These are phyloP conservation scores for Punica granatum DNA, from an alignment of 345 rosid genomes.

Conservation along the genomic window DNA sequence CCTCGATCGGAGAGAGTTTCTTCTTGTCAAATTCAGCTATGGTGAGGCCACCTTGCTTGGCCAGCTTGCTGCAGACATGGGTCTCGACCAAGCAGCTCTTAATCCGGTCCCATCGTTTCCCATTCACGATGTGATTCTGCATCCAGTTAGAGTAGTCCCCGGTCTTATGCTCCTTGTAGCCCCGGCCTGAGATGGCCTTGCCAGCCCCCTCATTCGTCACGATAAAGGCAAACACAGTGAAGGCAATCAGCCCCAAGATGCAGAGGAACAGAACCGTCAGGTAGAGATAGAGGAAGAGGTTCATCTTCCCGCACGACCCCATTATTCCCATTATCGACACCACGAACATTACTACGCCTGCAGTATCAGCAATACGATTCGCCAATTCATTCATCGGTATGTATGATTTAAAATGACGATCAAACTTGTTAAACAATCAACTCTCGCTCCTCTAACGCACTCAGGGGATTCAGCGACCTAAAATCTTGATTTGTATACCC, in stretches of 20 bases:
- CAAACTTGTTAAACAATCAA: not conserved
- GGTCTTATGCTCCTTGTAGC: constrained; percentile 11
- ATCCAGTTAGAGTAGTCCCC: constrained; percentile 35
- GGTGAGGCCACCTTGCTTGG: not conserved
- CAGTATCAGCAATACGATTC: not conserved
- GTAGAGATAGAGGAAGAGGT: constrained; percentile 16
- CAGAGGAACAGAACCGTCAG: constrained; percentile 16
- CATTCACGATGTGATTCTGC: constrained; percentile 12
- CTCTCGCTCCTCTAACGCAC: not conserved
- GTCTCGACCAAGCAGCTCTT: constrained; percentile 23
- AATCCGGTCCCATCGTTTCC: constrained; percentile 22
- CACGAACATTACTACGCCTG: constrained; percentile 4
- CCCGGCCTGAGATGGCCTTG: constrained; percentile 3
- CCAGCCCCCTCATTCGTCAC: constrained; percentile 21
- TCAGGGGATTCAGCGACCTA: too few relatives aligned
- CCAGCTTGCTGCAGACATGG: constrained; percentile 19
- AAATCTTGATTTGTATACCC: too few relatives aligned
- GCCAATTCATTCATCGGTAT: not conserved
- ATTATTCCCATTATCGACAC: constrained; percentile 17
- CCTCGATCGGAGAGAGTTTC: constrained; percentile 23
- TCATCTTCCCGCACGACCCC: constrained; percentile 17
- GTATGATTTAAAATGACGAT: not conserved
- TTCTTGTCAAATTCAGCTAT: constrained; percentile 11
- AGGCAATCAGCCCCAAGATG: constrained; percentile 14
- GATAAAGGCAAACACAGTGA: constrained; percentile 18